Evolutionary conservation across 2,329 filamentous ascomycete genomes (phyloP).

Genomic region (Colletotrichum sp.): DNA sequence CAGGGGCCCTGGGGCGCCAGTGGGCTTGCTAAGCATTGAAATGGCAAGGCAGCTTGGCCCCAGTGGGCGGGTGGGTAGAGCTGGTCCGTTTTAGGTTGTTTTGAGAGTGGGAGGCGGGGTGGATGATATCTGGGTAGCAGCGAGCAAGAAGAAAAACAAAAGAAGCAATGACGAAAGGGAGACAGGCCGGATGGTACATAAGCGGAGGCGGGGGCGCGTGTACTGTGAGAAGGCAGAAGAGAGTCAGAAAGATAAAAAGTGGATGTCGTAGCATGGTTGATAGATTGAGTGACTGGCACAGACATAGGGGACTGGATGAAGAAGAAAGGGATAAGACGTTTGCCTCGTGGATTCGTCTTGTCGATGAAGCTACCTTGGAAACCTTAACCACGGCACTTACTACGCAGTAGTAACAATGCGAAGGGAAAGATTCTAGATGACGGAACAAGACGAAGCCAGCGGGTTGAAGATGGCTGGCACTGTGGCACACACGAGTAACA

Average conservation of each 20-base stretch:
- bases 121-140: background rate
- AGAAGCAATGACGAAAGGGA: background rate
- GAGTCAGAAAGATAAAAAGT: background rate
- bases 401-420: background rate
- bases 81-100: background rate
- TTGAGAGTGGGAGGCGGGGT: background rate
- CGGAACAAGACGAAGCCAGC: background rate
- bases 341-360: background rate
- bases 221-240: background rate
- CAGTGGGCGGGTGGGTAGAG: background rate
- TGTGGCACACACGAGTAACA: background rate
- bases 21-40: background rate
- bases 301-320: background rate
- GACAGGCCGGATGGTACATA: background rate
- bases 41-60: background rate
- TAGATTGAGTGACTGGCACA: background rate
- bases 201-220: background rate
- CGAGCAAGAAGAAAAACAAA: conserved; percentile 1
- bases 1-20: background rate
- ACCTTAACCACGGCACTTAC: too few species aligned
- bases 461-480: background rate
- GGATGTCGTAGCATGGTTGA: background rate
- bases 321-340: background rate
- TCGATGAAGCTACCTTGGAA: background rate
- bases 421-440: background rate